Evolutionary conservation across 768 basidiomycete genomes (phyloP).

Genomic region (Sarcomyxa edulis): DNA sequence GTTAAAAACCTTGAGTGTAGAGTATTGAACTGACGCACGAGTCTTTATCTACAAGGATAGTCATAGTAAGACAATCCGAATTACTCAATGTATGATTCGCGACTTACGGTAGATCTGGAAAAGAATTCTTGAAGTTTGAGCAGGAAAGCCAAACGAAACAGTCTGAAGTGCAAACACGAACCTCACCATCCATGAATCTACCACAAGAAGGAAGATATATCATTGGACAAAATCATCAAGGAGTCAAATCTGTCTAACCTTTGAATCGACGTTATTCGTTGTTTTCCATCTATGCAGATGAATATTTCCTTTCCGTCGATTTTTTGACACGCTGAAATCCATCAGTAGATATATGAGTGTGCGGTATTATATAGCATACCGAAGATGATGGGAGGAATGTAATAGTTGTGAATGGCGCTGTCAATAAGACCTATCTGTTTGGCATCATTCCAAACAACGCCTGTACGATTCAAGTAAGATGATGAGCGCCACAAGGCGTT

Average conservation of each 20-base stretch:
- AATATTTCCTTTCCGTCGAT: constrained; percentile 55
- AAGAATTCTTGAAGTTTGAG: constrained; percentile 6
- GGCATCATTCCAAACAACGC: constrained; percentile 57
- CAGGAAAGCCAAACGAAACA: constrained; percentile 3
- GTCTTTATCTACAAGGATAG: constrained; percentile 15
- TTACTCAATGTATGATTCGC: not conserved
- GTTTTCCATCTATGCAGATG: constrained; percentile 70
- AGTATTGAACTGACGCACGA: constrained; percentile 6
- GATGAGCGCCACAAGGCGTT: too few relatives aligned
- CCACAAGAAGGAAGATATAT: too few relatives aligned
- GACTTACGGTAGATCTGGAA: constrained; percentile 38
- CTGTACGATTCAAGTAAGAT: constrained; percentile 22
- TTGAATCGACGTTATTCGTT: constrained; percentile 61
- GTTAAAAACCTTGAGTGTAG: constrained; percentile 21
- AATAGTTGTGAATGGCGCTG: constrained; percentile 58
- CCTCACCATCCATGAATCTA: constrained; percentile 54
- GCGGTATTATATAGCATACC: constrained; percentile 39
- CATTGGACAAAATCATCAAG: not conserved
- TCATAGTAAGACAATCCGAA: not conserved
- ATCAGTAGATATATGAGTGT: not conserved
- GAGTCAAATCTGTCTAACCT: constrained; percentile 28
- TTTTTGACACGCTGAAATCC: constrained; percentile 29
- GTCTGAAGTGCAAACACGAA: constrained; percentile 30
- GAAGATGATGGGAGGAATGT: constrained; percentile 65
- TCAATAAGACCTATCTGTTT: constrained; percentile 63